Evolutionary conservation across 192 early-diverging fungal species (phyloP).

Genomic region (Dissophora ornata): DNA sequence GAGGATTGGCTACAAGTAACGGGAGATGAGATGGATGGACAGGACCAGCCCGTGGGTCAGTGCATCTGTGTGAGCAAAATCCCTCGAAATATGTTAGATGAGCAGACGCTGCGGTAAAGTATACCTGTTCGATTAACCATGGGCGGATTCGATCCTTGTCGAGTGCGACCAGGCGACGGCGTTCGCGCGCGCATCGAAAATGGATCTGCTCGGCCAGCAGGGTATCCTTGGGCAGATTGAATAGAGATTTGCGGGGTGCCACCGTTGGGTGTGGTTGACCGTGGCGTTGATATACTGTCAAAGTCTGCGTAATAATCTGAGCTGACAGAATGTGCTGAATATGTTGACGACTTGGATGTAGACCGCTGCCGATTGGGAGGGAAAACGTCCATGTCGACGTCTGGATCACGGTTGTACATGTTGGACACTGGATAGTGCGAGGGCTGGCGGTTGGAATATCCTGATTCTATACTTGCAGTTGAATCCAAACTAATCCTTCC

Average conservation of each 20-base stretch:
- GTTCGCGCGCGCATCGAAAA: slow-evolving; percentile 51
- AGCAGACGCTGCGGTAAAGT: too few relatives aligned
- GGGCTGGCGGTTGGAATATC: slow-evolving; percentile 36
- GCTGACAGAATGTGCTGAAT: slow-evolving; percentile 40
- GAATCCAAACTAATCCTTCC: slow-evolving; percentile 47
- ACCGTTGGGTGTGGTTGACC: slow-evolving; percentile 42
- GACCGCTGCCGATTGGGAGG: slow-evolving; percentile 44
- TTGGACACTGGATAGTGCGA: slow-evolving; percentile 34
- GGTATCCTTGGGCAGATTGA: slow-evolving; percentile 44
- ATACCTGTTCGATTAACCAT: slow-evolving; percentile 26
- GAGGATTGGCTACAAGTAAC: slow-evolving; percentile 30
- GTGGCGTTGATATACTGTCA: slow-evolving; percentile 33
- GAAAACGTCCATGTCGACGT: slow-evolving; percentile 30
- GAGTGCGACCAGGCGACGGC: slow-evolving; percentile 43
- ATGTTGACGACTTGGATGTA: slow-evolving; percentile 47
- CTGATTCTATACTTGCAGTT: slow-evolving; percentile 38
- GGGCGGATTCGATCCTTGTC: slow-evolving; percentile 45
- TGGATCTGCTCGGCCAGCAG: slow-evolving; percentile 28
- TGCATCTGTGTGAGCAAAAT: too few relatives aligned
- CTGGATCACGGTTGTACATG: slow-evolving; percentile 35
- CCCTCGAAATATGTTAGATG: too few relatives aligned
- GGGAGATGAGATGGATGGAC: not conserved
- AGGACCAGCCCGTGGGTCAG: too few relatives aligned
- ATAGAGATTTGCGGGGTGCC: slow-evolving; percentile 44
- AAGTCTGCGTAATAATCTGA: slow-evolving; percentile 51